These are phyloP conservation scores for Vitis hybrid DNA, from an alignment of 177 flowering plant genomes.

Conservation along the genomic window DNA sequence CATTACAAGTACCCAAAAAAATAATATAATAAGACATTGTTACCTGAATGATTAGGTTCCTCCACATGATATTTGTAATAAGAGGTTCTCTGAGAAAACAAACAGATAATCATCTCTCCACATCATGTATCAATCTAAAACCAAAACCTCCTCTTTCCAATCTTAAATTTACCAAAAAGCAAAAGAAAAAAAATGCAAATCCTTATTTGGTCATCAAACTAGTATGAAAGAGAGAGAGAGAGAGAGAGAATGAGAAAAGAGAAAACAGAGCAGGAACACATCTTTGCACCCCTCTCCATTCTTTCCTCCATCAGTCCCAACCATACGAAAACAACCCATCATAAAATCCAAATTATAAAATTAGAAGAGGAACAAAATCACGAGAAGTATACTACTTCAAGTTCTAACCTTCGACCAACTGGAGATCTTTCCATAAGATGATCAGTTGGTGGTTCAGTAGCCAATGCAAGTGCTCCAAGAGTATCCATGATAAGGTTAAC, in stretches of 20 bases:
- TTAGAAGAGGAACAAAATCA: too few species aligned
- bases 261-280: neutral
- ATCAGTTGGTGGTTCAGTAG: slow-evolving; percentile 83
- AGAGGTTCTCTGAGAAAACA: slow-evolving; percentile 61
- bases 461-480: slow-evolving; percentile 77
- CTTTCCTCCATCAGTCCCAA: too few species aligned
- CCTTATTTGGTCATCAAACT: too few species aligned
- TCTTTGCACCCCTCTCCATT: too few species aligned
- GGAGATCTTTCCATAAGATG: slow-evolving; percentile 68
- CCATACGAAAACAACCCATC: too few species aligned
- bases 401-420: slow-evolving; percentile 66
- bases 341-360: too few species aligned
- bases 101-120: neutral
- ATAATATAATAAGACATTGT: neutral
- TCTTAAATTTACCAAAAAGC: neutral
- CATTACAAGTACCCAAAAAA: neutral
- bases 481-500: slow-evolving; percentile 83
- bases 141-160: neutral
- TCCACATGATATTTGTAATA: slow-evolving; percentile 79
- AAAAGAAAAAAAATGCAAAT: neutral
- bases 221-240: too few species aligned
- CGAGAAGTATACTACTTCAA: neutral
- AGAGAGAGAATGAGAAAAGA: neutral
- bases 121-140: neutral
- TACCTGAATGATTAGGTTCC: slow-evolving; percentile 72